Base-by-base conservation (phyloP, 2,329 filamentous ascomycete genomes). In the Beauveria sp. region DNA sequence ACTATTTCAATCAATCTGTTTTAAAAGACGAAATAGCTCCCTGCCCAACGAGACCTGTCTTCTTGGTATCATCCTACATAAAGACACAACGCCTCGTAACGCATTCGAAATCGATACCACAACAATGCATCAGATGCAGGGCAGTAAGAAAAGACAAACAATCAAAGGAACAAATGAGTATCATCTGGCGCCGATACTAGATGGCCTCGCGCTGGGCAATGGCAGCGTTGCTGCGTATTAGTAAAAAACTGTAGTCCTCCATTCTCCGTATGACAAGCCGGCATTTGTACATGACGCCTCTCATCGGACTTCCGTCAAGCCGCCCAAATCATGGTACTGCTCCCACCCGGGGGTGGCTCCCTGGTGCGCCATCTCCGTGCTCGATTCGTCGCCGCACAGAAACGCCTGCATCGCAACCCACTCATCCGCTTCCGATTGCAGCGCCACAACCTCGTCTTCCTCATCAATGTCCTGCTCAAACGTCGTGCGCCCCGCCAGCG, bases 301-400 rank as follows among this genome's bases (percentile, higher is more conserved):
- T 73, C 66, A 75, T 48, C 67, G 67, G 65, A 73, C 68, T 62
- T 75, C 73, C 2, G 73, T 80, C 52, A 80, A 65, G 0, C 79
- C 79, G 40, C 79, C 79, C 4, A 81, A 67, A 14, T 78, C 76
- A 30, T 72, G 70, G 63, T 77, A 80, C 67, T 79, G 76, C 64
- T 77, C 78, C 78, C 77, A 81, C 5, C 73, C 73, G 3, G 74
- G 70, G 61, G 72, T 66, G 34, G 66, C 67, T 22, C 67, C 65
- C 37, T 67, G 67, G 22, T 67, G 66, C 10, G 60, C 37, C 55
- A 63, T 63, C 24, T 61, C 61, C 5, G 64, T 55, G 12, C 61
- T 59, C 5, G 64, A 63, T 10, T 61, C 63, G 8, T 63, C 63
- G 30, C 64, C 68, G 37, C 72, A 70, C 59, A 76, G 68, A 50